These are phyloP conservation scores for Begonia masoniana DNA, from an alignment of 306 rosid species.

Conservation along the genomic window DNA sequence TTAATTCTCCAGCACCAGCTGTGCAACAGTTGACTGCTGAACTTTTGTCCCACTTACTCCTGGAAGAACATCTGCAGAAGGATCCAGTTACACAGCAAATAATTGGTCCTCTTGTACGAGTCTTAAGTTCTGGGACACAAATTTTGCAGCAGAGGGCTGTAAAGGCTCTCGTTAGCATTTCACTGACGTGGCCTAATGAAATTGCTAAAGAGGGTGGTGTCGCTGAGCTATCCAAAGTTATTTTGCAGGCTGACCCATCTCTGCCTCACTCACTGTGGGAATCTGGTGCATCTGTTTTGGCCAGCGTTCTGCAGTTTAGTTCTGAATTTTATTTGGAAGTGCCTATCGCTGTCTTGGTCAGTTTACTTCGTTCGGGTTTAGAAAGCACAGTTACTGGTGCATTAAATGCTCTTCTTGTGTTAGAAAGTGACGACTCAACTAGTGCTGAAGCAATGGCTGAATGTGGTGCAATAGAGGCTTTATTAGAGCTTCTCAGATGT, in stretches of 20 bases:
- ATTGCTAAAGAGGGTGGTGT: constrained; percentile 98
- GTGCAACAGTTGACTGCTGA: constrained; percentile 98
- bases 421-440: constrained; percentile 90
- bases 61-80: constrained; percentile 84
- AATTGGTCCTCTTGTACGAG: constrained; percentile 77
- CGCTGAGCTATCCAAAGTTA: constrained; percentile 77
- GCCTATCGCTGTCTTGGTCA: constrained; percentile 91
- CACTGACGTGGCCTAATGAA: constrained; percentile 93
- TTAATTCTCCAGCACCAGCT: constrained; percentile 78
- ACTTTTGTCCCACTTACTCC: constrained; percentile 83
- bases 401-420: constrained; percentile 87
- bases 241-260: constrained; percentile 86
- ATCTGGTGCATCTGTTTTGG: constrained; percentile 86
- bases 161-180: constrained; percentile 87
- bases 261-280: constrained; percentile 98
- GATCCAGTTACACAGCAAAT: constrained; percentile 82
- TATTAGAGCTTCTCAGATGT: constrained; percentile 83
- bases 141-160: constrained; percentile 96
- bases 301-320: constrained; percentile 92
- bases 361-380: constrained; percentile 88
- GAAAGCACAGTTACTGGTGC: constrained; percentile 83
- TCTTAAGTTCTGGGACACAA: constrained; percentile 82
- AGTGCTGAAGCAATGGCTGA: constrained; percentile 99
- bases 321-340: constrained; percentile 97
- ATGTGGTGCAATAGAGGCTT: constrained; percentile 99